Percentiles rank a stretch among this genome's conserved stretches.
These are phyloP conservation scores for Oidiodendron maius DNA, from an alignment of 495 filamentous ascomycete genomes.

Conservation along the genomic window DNA sequence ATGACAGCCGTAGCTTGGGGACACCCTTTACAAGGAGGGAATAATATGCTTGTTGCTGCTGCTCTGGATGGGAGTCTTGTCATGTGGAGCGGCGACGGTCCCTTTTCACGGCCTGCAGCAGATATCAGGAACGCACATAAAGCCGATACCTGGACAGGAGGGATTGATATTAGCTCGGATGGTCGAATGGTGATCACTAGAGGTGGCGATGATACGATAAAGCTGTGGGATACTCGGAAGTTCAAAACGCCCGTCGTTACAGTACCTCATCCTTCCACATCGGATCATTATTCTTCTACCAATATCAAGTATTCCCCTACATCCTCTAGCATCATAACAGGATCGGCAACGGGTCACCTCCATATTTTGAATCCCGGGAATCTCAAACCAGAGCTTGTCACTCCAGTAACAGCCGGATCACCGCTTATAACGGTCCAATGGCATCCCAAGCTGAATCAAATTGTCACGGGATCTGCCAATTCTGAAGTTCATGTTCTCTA, in stretches of 20 bases:
- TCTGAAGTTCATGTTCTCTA: constrained; percentile 85
- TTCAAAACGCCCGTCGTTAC: constrained; percentile 83
- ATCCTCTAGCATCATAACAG: constrained; percentile 76
- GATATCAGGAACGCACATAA: constrained; percentile 84
- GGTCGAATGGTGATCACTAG: constrained; percentile 83
- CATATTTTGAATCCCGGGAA: constrained; percentile 93
- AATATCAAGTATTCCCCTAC: constrained; percentile 87
- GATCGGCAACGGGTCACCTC: constrained; percentile 79
- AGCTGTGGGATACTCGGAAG: constrained; percentile 94
- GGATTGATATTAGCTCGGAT: constrained; percentile 86
- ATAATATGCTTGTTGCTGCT: constrained; percentile 75
- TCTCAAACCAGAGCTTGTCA: constrained; percentile 73
- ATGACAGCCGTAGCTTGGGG: constrained; percentile 94
- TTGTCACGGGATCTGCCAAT: constrained; percentile 87
- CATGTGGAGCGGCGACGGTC: constrained; percentile 90
- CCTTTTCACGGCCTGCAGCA: constrained; percentile 75
- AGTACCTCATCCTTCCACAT: constrained; percentile 75
- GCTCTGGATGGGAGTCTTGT: constrained; percentile 85
- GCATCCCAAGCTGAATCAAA: constrained; percentile 94
- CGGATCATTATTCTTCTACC: constrained; percentile 71
- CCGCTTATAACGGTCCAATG: constrained; percentile 81
- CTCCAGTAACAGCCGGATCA: constrained; percentile 76
- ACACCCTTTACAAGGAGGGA: constrained; percentile 66
- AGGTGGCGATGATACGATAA: constrained; percentile 78
- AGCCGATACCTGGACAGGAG: constrained; percentile 83